phyloP scores from a whole-genome alignment of 2,329 filamentous ascomycete genomes.

The Penicillium sp. region DNA sequence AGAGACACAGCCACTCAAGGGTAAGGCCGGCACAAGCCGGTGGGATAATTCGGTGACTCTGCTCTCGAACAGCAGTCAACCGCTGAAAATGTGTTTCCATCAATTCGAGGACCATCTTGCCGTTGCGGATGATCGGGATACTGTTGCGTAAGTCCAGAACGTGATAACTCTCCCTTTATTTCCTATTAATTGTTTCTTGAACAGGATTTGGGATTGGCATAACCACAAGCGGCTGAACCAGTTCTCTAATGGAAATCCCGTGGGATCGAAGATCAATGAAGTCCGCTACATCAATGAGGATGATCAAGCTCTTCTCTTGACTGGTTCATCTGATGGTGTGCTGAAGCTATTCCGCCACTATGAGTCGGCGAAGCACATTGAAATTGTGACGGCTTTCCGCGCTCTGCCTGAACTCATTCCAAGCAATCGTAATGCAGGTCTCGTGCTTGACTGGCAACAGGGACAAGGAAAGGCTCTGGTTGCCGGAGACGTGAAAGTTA shows the following conservation, averaged over 20 bases:
- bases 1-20: constrained; percentile 91
- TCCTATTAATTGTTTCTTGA: constrained; percentile 13
- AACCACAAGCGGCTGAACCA: constrained; percentile 72
- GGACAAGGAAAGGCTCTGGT: constrained; percentile 95
- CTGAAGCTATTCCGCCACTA: constrained; percentile 93
- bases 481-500: constrained; percentile 92
- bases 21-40: constrained; percentile 78
- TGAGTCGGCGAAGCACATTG: constrained; percentile 73
- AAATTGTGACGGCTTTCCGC: constrained; percentile 88
- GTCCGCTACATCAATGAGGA: constrained; percentile 98
- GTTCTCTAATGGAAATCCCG: constrained; percentile 93
- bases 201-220: constrained; percentile 88
- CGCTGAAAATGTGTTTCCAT: constrained; percentile 91
- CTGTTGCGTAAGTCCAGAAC: constrained; percentile 60
- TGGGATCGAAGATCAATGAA: constrained; percentile 89
- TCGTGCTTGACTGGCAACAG: constrained; percentile 99
- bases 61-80: constrained; percentile 87
- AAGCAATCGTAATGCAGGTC: constrained; percentile 89
- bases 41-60: constrained; percentile 86
- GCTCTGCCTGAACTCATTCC: constrained; percentile 92
- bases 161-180: background rate
- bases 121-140: constrained; percentile 90
- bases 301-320: constrained; percentile 92
- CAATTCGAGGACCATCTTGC: constrained; percentile 97
- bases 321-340: constrained; percentile 91